Percentiles rank a stretch among this genome's conserved stretches.
These are phyloP conservation scores for Polyporus tsugae DNA, from an alignment of 1,284 basidiomycete species.

Conservation along the genomic window DNA sequence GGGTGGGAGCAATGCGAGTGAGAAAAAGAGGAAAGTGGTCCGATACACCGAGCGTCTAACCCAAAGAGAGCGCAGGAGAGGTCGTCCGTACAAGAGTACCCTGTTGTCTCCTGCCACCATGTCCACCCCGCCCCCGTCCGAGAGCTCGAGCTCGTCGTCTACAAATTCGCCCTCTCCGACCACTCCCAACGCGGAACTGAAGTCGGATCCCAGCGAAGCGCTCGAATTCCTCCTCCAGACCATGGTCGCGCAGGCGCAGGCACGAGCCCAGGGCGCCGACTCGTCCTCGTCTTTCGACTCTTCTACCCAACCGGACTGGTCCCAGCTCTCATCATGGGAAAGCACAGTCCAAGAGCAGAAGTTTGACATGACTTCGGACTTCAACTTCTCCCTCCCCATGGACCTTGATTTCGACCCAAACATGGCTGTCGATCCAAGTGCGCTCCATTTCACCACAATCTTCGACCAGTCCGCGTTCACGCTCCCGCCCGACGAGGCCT, in stretches of 20 bases:
- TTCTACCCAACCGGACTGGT: conserved; percentile 56
- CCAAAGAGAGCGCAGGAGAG: conserved; percentile 6
- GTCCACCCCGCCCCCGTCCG: conserved; percentile 40
- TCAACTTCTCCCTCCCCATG: conserved; percentile 51
- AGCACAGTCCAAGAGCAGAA: conserved; percentile 44
- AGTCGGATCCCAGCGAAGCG: conserved; percentile 37
- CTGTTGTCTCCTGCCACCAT: conserved; percentile 32
- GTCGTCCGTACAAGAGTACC: conserved; percentile 25
- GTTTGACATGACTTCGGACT: conserved; percentile 53
- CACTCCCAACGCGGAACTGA: conserved; percentile 35
- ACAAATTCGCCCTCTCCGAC: conserved; percentile 40
- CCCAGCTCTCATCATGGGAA: conserved; percentile 57
- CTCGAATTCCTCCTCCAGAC: conserved; percentile 44
- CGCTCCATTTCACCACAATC: conserved; percentile 60
- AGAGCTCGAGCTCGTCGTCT: conserved; percentile 40
- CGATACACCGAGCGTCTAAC: conserved; percentile 29
- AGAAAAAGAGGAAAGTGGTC: conserved; percentile 32
- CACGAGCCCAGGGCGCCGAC: conserved; percentile 24
- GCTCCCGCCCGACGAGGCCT: conserved; percentile 24
- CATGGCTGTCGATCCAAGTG: conserved; percentile 68
- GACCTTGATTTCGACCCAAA: conserved; percentile 62
- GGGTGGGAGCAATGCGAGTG: conserved; percentile 13
- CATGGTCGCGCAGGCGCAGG: conserved; percentile 35
- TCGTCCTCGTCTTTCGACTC: conserved; percentile 31
- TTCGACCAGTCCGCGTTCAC: conserved; percentile 36